Percentiles rank a stretch among this genome's conserved stretches.
These are phyloP conservation scores for Bruguiera parviflora DNA, from an alignment of 345 rosid genomes.

Conservation along the genomic window DNA sequence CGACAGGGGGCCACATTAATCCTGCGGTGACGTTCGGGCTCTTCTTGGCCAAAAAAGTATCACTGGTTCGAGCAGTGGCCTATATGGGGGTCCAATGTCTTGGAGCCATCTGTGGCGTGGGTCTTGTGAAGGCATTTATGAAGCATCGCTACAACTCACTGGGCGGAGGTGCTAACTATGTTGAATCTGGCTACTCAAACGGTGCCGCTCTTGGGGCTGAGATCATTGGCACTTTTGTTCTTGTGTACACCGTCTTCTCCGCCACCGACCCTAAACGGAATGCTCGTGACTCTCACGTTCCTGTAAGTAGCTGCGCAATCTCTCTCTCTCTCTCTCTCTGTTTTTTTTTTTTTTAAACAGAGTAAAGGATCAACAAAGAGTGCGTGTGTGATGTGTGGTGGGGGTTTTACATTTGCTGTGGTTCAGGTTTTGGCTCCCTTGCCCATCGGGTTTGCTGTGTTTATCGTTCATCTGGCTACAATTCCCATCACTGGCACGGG, in stretches of 20 bases:
- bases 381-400: background rate
- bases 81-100: slow-evolving; percentile 2
- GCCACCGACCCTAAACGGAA: slow-evolving; percentile 13
- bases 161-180: slow-evolving; percentile 1
- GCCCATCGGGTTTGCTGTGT: slow-evolving; percentile 12
- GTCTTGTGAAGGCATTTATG: background rate
- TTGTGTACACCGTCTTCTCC: slow-evolving; percentile 8
- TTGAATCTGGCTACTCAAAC: slow-evolving; percentile 2
- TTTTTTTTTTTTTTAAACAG: too few relatives aligned
- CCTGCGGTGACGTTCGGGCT: slow-evolving; percentile 14
- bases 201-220: background rate
- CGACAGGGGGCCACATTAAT: slow-evolving; percentile 11
- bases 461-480: slow-evolving; percentile 12
- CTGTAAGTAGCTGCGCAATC: background rate
- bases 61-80: background rate
- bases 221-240: slow-evolving; percentile 9
- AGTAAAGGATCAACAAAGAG: background rate
- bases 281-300: slow-evolving; percentile 14
- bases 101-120: slow-evolving; percentile 1
- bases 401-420: background rate
- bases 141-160: background rate
- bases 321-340: too few relatives aligned
- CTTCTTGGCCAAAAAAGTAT: slow-evolving; percentile 6
- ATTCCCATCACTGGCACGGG: slow-evolving; percentile 12
- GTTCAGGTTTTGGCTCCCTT: slow-evolving; percentile 15